A percentile compares a stretch with the other conserved stretches of the same genome.
phyloP scores from a whole-genome alignment of 352 stramenopile species.

The Globisporangium carolinianum region DNA sequence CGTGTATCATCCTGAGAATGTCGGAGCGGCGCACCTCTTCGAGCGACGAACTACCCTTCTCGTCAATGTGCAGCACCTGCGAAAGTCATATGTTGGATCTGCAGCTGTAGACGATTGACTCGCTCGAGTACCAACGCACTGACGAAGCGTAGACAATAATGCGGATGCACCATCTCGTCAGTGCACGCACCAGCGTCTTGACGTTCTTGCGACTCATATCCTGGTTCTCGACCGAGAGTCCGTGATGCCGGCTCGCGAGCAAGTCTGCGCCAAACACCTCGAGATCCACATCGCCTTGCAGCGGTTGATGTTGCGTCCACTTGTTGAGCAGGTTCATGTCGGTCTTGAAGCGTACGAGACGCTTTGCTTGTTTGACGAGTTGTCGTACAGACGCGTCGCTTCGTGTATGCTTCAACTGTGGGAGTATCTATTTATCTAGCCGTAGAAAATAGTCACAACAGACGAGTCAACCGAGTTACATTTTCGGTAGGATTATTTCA shows the following conservation, averaged over 20 bases:
- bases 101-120: too few relatives aligned
- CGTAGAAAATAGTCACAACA: too few relatives aligned
- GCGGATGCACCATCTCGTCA: neutral
- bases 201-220: slow-evolving; percentile 10
- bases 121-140: too few relatives aligned
- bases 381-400: too few relatives aligned
- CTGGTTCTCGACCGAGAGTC: slow-evolving; percentile 1
- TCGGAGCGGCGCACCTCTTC: slow-evolving; percentile 14
- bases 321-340: slow-evolving; percentile 9
- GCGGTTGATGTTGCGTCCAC: slow-evolving; percentile 8
- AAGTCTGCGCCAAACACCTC: slow-evolving; percentile 15
- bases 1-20: slow-evolving; percentile 15
- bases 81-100: neutral
- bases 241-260: slow-evolving; percentile 9
- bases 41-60: slow-evolving; percentile 5
- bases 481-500: too few relatives aligned
- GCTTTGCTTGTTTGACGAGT: too few relatives aligned
- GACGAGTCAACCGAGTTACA: too few relatives aligned
- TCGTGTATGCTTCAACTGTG: too few relatives aligned
- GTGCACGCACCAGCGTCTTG: slow-evolving; percentile 7
- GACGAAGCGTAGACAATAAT: too few relatives aligned
- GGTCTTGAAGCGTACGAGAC: neutral
- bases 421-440: too few relatives aligned
- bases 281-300: slow-evolving; percentile 10
- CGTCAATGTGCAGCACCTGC: slow-evolving; percentile 16